Conservation (phyloP, 306 rosid species). For the Rubus parviflorus region DNA sequence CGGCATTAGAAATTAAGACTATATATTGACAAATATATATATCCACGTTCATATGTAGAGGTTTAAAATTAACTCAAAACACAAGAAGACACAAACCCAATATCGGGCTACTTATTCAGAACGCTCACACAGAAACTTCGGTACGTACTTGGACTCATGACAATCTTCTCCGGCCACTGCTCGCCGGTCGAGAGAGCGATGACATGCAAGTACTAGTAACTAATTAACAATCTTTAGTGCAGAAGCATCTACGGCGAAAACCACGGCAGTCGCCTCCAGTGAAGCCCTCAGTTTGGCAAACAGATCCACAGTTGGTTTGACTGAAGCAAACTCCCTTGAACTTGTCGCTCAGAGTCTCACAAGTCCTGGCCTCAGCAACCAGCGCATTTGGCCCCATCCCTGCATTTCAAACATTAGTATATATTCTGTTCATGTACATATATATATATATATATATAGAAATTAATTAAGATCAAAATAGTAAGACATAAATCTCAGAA, state of each 20-base stretch:
- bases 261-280: slow-evolving; percentile 55
- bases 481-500: not conserved
- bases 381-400: slow-evolving; percentile 42
- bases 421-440: not conserved
- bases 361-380: slow-evolving; percentile 50
- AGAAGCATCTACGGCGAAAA: slow-evolving; percentile 52
- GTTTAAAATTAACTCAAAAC: too few species aligned
- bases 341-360: slow-evolving; percentile 44
- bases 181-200: not conserved
- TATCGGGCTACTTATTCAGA: too few species aligned
- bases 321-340: slow-evolving; percentile 51
- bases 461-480: not conserved
- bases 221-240: slow-evolving; percentile 38
- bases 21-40: too few species aligned
- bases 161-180: not conserved
- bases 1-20: too few species aligned
- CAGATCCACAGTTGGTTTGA: slow-evolving; percentile 38
- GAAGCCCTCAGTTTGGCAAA: slow-evolving; percentile 48
- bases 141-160: not conserved
- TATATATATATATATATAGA: not conserved
- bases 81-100: too few species aligned
- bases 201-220: not conserved
- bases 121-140: not conserved
- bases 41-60: too few species aligned
- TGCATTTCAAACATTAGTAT: not conserved